Conservation (phyloP, 345 rosid species). For the Populus euphratica region DNA sequence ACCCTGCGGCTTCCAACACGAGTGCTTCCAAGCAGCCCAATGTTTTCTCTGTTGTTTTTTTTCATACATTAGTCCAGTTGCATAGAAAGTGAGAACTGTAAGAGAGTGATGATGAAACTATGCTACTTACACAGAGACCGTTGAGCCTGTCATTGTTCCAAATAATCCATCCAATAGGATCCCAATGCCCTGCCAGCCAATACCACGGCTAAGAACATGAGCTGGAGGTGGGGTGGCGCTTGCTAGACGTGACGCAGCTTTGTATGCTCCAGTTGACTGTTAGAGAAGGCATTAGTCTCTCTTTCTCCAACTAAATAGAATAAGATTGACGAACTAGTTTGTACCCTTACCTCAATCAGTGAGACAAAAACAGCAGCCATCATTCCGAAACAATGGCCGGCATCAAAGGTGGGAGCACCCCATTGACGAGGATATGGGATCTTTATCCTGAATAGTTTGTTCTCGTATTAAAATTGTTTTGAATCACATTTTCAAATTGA, state of each 20-base stretch:
- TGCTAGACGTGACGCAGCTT: conserved; percentile 92
- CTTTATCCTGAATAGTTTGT: conserved; percentile 58
- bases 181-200: conserved; percentile 99
- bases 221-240: conserved; percentile 99
- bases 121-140: conserved; percentile 72
- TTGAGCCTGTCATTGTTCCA: conserved; percentile 77
- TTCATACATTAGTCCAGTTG: conserved; percentile 9
- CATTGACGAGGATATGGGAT: conserved; percentile 98
- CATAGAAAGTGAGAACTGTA: conserved; percentile 10
- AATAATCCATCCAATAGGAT: conserved; percentile 81
- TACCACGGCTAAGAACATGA: conserved; percentile 96
- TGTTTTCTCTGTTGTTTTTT: conserved; percentile 63
- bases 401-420: conserved; percentile 99
- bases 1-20: conserved; percentile 96
- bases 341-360: conserved; percentile 62
- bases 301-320: not conserved
- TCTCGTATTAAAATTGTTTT: not conserved
- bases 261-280: conserved; percentile 94
- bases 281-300: conserved; percentile 9
- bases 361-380: conserved; percentile 97
- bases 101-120: conserved; percentile 4
- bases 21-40: conserved; percentile 95
- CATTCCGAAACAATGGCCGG: conserved; percentile 97
- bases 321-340: not conserved
- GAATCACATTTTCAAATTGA: not conserved